Evolutionary conservation across 345 rosid genomes (phyloP).

Genomic region (Theobroma cacao): DNA sequence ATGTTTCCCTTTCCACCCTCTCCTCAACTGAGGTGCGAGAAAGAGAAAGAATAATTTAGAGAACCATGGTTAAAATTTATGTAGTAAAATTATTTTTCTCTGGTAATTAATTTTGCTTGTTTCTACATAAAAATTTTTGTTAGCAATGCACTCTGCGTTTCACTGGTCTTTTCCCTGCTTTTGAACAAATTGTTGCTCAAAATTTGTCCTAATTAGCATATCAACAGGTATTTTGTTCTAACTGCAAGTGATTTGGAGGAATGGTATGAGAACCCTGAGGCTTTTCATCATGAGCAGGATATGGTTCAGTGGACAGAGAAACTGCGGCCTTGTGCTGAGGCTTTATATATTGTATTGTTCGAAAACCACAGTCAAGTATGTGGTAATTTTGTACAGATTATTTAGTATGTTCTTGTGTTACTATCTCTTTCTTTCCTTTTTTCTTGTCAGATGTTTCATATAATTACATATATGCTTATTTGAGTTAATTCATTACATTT

Average conservation of each 20-base stretch:
- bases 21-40: not conserved
- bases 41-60: not conserved
- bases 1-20: not conserved
- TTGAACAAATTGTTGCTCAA: slow-evolving; percentile 18
- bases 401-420: slow-evolving; percentile 9
- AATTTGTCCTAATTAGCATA: slow-evolving; percentile 21
- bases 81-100: no score
- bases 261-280: slow-evolving; percentile 90
- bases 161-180: slow-evolving; percentile 3
- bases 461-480: slow-evolving; percentile 19
- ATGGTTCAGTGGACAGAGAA: slow-evolving; percentile 99
- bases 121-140: not conserved
- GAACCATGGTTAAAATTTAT: not conserved
- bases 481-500: slow-evolving; percentile 25
- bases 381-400: slow-evolving; percentile 24
- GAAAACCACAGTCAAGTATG: slow-evolving; percentile 95
- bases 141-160: not conserved
- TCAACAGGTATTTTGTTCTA: slow-evolving; percentile 89
- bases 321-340: slow-evolving; percentile 97
- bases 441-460: slow-evolving; percentile 1
- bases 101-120: not conserved
- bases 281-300: slow-evolving; percentile 98
- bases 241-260: slow-evolving; percentile 84
- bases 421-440: not conserved
- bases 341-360: slow-evolving; percentile 92